These are phyloP conservation scores for Cetradonia linearis DNA, from an alignment of 495 filamentous ascomycete genomes.

Conservation along the genomic window DNA sequence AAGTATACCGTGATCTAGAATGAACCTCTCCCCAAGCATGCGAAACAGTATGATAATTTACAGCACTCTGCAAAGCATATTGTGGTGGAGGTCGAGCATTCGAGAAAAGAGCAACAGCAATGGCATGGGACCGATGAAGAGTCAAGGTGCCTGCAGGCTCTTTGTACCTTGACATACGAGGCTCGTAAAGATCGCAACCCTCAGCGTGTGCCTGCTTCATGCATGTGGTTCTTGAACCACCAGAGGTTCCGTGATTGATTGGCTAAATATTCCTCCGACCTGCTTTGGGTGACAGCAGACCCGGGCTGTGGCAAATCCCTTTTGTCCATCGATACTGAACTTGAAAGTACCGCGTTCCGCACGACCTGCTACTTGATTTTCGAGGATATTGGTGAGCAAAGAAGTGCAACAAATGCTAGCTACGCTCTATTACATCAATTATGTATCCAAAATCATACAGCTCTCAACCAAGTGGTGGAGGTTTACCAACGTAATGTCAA, in stretches of 20 bases:
- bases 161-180: conserved; percentile 32
- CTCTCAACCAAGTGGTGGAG: conserved; percentile 25
- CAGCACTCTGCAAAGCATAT: background rate
- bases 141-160: conserved; percentile 32
- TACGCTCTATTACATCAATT: conserved; percentile 37
- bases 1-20: background rate
- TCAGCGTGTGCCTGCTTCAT: conserved; percentile 29
- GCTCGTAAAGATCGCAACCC: conserved; percentile 22
- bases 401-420: conserved; percentile 28
- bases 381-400: conserved; percentile 34
- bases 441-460: conserved; percentile 25
- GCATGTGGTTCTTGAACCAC: conserved; percentile 31
- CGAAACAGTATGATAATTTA: background rate
- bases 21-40: background rate
- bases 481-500: conserved; percentile 26
- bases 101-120: background rate
- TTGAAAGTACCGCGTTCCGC: background rate
- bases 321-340: conserved; percentile 28
- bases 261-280: conserved; percentile 13
- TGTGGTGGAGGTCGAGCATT: background rate
- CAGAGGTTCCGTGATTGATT: conserved; percentile 24
- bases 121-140: conserved; percentile 14
- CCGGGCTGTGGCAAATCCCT: conserved; percentile 38
- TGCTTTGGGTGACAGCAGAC: conserved; percentile 34
- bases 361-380: conserved; percentile 39